Evolutionary conservation across 83 land plant species (phyloP), one percentile per base, ranked within the genome.

Genomic region (Picea engelmannii): DNA sequence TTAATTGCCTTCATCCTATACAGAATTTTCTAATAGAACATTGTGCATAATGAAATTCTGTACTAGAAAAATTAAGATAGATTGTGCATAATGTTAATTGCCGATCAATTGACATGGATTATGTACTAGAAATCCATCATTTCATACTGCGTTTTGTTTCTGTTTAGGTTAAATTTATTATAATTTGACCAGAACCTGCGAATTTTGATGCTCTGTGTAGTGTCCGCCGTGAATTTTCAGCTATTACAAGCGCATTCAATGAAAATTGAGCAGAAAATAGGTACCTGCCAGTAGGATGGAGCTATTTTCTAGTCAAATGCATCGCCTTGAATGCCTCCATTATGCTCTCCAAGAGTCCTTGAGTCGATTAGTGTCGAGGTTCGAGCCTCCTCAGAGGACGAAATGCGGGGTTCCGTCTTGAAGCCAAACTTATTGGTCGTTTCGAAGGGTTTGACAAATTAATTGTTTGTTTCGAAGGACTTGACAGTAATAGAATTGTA

Each of bases 331-430:
- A 63, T 80, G 89, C 94, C 61, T 81, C 85, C 83, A 83, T 79
- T 70, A 92, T 85, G 44, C 63, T 67, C 0, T 86, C 90, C 35
- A 92, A 79, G 4, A 92, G 90, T 24, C 90, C 86, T 40, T 63
- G 83, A 38, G 63, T 38, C 2, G 81, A 80, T 63, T 76, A 82
- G 35, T 11, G 49, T 40, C 81, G 83, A 11, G 8, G 75, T 15
- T 78, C 65, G 38, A 73, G 21, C n/a, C 76, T 47, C 76, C 15
- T 24, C 55, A 1, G 21, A 44, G 40, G 83, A 65, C 35, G 12
- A 52, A 44, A 15, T 62, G 18, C 12, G 15, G 44, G 25, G 60
- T 31, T n/a, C 17, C 66, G 21, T 24, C 18, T 16, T 71, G 47
- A 76, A 84, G 80, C 16, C 66, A 52, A 61, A 49, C 17, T 12